Evolutionary conservation across 2,329 filamentous ascomycete genomes (phyloP), one percentile per base, ranked within the genome.

Genomic region (Aspergillus chevalieri): DNA sequence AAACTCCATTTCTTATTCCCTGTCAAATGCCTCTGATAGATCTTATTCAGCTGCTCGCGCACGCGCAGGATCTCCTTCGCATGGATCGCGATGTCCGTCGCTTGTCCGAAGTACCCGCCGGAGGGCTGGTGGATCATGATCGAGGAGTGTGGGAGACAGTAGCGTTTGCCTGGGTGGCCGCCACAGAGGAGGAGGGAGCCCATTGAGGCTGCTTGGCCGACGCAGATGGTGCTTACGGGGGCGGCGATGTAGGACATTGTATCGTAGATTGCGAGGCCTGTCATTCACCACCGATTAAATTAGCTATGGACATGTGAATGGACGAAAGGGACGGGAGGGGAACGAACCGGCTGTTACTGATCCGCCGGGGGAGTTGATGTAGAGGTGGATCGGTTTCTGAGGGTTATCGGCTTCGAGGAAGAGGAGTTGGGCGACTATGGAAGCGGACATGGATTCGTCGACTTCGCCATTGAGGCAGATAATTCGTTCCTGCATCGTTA

Each of bases 61-160:
- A 95, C 85, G 51, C 90, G 79, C 66, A 97, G 78, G 49, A 98
- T 98, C 77, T 98, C 92, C 65, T 91, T 96, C 4, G 93, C 93
- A 65, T 98, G 95, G 55, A 98, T 97, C 44, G 95, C 81, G 56
- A 98, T 97, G 64, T 98, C 93, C 28, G 73, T 79, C 26, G 83
- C 83, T 56, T 85, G 82, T 10, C 83, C 83, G 41, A 74, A 75
- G 61, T 84, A 85, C 3, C 83, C 83, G 43, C 92, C 92, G 2
- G 87, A 84, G 1, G 94, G 93, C 68, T 98, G 93, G 72, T 98
- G 93, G 48, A 98, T 85, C 93, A 98, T 98, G 64, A 98, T 87
- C 47, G 88, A 87, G 59, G 85, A 89, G 68, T 98, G 91, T n/a
- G 91, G 91, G 30, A 98, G 79, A 48, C 89, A 90, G 68, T 85